These are phyloP conservation scores for Vitis hybrid DNA, from an alignment of 177 flowering plant species.

Conservation along the genomic window DNA sequence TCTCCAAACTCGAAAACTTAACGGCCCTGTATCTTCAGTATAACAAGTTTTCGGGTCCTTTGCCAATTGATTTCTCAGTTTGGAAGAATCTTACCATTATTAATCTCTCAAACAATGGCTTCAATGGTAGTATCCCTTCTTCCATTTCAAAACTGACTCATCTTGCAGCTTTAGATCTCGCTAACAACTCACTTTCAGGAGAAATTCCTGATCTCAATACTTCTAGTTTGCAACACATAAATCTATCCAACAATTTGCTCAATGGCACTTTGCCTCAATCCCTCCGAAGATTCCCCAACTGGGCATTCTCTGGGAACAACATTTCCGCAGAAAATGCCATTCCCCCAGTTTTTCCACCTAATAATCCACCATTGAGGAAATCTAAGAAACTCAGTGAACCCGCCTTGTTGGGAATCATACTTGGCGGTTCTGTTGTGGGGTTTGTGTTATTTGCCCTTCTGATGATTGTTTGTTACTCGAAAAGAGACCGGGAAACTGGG, in stretches of 20 bases:
- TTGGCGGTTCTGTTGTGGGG: constrained; percentile 32
- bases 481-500: constrained; percentile 8
- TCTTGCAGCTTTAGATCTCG: constrained; percentile 39
- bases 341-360: constrained; percentile 28
- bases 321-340: constrained; percentile 16
- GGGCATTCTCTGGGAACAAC: constrained; percentile 43
- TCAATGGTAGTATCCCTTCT: constrained; percentile 53
- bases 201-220: constrained; percentile 41
- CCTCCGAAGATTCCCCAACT: constrained; percentile 49
- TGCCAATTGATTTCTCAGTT: constrained; percentile 51
- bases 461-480: constrained; percentile 26
- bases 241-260: constrained; percentile 49
- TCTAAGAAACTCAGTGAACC: constrained; percentile 27
- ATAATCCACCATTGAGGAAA: constrained; percentile 21
- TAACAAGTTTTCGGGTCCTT: constrained; percentile 51
- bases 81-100: constrained; percentile 49
- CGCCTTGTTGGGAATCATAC: constrained; percentile 36
- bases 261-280: constrained; percentile 45
- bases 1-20: constrained; percentile 38
- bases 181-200: constrained; percentile 56
- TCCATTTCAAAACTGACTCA: constrained; percentile 51
- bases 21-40: constrained; percentile 42
- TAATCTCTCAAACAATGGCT: constrained; percentile 51
- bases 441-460: constrained; percentile 34
- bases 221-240: constrained; percentile 34